Evolutionary conservation across 345 rosid genomes (phyloP).

Genomic region (Salix brachista): DNA sequence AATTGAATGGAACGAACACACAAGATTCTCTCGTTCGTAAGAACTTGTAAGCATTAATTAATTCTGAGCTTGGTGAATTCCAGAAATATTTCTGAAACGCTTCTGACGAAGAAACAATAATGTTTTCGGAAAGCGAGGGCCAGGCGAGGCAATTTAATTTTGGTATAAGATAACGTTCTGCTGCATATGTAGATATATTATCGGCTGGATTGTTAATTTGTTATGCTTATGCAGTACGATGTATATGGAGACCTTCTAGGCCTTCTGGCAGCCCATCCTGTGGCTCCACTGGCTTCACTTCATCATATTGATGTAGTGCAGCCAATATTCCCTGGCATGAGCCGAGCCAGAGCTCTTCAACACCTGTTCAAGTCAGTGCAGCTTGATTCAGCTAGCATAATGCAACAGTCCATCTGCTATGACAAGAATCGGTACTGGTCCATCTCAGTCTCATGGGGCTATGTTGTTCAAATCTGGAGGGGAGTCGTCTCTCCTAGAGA

Average conservation of each 20-base stretch:
- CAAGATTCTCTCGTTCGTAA: too few relatives aligned
- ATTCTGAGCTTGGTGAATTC: too few relatives aligned
- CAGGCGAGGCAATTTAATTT: background rate
- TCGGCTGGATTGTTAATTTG: background rate
- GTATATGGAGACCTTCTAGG: slow-evolving; percentile 73
- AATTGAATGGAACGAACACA: too few relatives aligned
- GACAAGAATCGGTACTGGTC: slow-evolving; percentile 61
- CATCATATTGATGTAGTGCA: slow-evolving; percentile 81
- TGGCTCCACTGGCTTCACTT: slow-evolving; percentile 64
- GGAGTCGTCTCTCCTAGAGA: slow-evolving; percentile 80
- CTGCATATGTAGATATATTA: background rate
- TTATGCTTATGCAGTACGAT: slow-evolving; percentile 52
- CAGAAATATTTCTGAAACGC: too few relatives aligned
- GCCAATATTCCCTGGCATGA: slow-evolving; percentile 64
- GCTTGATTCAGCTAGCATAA: slow-evolving; percentile 65
- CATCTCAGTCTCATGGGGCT: slow-evolving; percentile 81
- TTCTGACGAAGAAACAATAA: too few relatives aligned
- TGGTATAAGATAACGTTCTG: background rate
- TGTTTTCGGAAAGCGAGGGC: too few relatives aligned
- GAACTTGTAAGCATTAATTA: too few relatives aligned
- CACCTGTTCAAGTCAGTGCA: slow-evolving; percentile 55
- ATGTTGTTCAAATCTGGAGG: slow-evolving; percentile 61
- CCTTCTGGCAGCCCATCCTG: slow-evolving; percentile 67
- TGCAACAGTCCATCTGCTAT: slow-evolving; percentile 84
- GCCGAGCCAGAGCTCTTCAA: slow-evolving; percentile 39